Percentiles rank a stretch among this genome's conserved stretches.
These are phyloP conservation scores for Magnusiomyces paraingens DNA, from an alignment of 1,139 yeast species.

Conservation along the genomic window DNA sequence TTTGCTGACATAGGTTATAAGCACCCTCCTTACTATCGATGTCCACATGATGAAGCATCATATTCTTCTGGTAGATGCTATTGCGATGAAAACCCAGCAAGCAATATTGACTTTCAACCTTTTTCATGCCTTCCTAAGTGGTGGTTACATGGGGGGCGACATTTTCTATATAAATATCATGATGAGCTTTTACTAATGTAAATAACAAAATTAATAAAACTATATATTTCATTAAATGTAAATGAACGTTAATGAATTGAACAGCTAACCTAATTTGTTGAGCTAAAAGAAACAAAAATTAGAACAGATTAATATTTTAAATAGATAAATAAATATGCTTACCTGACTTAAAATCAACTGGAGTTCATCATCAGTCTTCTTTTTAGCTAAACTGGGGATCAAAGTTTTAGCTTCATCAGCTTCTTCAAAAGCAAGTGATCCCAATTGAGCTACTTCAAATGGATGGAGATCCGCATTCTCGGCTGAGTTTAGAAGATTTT, in stretches of 20 bases:
- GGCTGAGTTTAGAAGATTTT: slow-evolving; percentile 69
- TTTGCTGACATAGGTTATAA: slow-evolving; percentile 86
- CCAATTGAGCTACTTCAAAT: slow-evolving; percentile 91
- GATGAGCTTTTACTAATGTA: slow-evolving; percentile 13
- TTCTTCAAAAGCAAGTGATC: slow-evolving; percentile 91
- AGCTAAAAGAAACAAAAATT: neutral
- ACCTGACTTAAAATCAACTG: slow-evolving; percentile 83
- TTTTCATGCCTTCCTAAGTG: slow-evolving; percentile 76
- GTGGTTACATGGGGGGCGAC: slow-evolving; percentile 57
- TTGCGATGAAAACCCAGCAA: slow-evolving; percentile 44
- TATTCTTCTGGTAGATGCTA: slow-evolving; percentile 55
- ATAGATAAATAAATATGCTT: slow-evolving; percentile 23
- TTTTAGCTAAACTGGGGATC: slow-evolving; percentile 76
- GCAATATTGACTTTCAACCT: slow-evolving; percentile 50
- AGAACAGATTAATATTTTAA: neutral
- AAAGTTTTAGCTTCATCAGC: slow-evolving; percentile 95
- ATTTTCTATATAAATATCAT: slow-evolving; percentile 28
- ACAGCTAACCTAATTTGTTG: neutral
- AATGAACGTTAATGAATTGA: neutral
- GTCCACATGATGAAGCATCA: slow-evolving; percentile 57
- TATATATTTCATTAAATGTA: slow-evolving; percentile 8
- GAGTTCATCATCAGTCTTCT: slow-evolving; percentile 80
- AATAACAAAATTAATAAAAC: neutral
- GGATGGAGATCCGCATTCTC: slow-evolving; percentile 73
- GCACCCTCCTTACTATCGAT: slow-evolving; percentile 76